phyloP scores from a whole-genome alignment of 2,329 filamentous ascomycete genomes.

The Shiraia bambusicola region DNA sequence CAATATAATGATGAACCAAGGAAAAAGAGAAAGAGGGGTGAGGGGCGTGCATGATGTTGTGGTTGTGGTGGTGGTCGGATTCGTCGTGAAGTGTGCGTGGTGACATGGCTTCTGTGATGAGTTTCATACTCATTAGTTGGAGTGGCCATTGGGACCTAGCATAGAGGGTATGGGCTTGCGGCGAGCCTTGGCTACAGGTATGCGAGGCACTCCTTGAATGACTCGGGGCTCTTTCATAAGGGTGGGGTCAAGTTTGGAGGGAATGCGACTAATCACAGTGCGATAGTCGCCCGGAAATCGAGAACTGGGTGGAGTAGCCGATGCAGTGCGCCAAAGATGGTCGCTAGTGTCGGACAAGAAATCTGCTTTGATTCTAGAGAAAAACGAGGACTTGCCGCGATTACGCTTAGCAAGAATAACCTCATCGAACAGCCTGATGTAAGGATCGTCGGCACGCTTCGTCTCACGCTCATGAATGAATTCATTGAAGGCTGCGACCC shows the following conservation, averaged over 20 bases:
- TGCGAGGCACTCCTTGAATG: conserved; percentile 80
- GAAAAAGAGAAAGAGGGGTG: conserved; percentile 10
- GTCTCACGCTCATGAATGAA: conserved; percentile 82
- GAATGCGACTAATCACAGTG: conserved; percentile 58
- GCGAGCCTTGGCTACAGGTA: conserved; percentile 52
- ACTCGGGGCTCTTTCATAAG: conserved; percentile 91
- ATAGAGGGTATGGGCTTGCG: conserved; percentile 52
- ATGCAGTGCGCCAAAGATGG: conserved; percentile 73
- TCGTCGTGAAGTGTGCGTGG: conserved; percentile 17
- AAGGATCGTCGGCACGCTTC: conserved; percentile 61
- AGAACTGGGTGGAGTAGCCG: conserved; percentile 57
- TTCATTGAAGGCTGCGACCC: conserved; percentile 66
- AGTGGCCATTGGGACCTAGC: conserved; percentile 35
- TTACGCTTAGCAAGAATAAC: conserved; percentile 78
- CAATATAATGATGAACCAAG: conserved; percentile 20
- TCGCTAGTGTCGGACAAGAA: conserved; percentile 74
- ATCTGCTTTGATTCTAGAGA: conserved; percentile 58
- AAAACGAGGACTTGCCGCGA: conserved; percentile 65
- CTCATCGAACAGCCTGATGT: conserved; percentile 78
- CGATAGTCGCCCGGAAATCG: conserved; percentile 58
- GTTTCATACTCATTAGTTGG: conserved; percentile 32
- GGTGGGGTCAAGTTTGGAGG: conserved; percentile 78
- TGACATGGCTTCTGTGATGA: conserved; percentile 4
- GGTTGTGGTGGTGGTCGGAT: conserved; percentile 12
- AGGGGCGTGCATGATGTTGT: conserved; percentile 13